phyloP scores from a whole-genome alignment of 1,139 yeast genomes.

The Eremothecium gossypii region DNA sequence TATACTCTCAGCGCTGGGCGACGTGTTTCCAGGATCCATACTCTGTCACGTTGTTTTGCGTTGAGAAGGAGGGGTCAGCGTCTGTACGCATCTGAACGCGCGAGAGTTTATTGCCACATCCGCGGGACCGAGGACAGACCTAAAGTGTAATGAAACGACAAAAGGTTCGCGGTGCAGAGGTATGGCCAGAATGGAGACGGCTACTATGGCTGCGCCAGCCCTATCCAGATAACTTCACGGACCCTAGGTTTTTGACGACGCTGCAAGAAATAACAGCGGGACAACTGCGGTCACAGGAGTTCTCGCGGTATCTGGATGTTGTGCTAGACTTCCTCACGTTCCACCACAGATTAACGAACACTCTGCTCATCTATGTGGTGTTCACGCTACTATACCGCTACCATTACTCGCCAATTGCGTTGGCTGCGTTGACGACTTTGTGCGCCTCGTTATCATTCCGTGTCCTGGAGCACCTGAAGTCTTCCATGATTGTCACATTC shows the following conservation, averaged over 20 bases:
- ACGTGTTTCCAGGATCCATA: not conserved
- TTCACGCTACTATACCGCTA: conserved; percentile 34
- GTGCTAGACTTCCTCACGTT: conserved; percentile 32
- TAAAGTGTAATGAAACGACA: not conserved
- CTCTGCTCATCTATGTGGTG: conserved; percentile 28
- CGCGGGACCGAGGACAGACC: not conserved
- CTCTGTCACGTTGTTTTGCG: too few relatives aligned
- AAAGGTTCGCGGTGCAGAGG: not conserved
- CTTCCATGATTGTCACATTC: conserved; percentile 59
- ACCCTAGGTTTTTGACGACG: conserved; percentile 66
- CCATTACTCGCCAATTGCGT: conserved; percentile 17
- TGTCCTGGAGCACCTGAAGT: conserved; percentile 33
- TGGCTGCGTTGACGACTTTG: conserved; percentile 12
- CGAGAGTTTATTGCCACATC: too few relatives aligned
- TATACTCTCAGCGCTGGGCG: conserved; percentile 1
- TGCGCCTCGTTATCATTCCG: conserved; percentile 7
- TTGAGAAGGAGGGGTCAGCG: too few relatives aligned
- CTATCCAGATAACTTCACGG: conserved; percentile 88
- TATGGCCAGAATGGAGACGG: conserved; percentile 54
- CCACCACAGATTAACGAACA: conserved; percentile 25
- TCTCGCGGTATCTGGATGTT: conserved; percentile 47
- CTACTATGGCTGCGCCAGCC: conserved; percentile 81
- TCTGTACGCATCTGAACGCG: too few relatives aligned
- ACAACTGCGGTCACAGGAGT: conserved; percentile 10
- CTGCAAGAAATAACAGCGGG: conserved; percentile 53